Percentiles rank a stretch among this genome's conserved stretches.
These are phyloP conservation scores for Cytospora paraplurivora DNA, from an alignment of 2,329 filamentous ascomycete genomes.

Conservation along the genomic window DNA sequence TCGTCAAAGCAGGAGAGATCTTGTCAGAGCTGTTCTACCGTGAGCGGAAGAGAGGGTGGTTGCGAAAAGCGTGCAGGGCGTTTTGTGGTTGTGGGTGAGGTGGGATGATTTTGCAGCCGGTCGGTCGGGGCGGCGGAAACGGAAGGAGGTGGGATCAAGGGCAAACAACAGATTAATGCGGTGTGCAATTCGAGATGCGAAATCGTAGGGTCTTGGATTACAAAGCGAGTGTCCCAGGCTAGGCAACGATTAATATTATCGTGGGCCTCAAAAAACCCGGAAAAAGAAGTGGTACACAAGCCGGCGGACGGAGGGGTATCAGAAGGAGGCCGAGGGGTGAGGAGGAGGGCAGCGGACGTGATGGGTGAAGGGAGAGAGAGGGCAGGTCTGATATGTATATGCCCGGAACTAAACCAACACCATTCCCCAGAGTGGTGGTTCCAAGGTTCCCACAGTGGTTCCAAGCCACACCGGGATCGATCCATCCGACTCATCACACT, in stretches of 20 bases:
- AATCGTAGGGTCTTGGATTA: conserved; percentile 14
- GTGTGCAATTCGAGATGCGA: conserved; percentile 2
- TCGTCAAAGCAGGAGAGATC: conserved; percentile 9
- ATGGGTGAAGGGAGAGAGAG: conserved; percentile 4
- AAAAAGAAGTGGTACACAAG: not conserved
- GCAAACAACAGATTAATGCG: conserved; percentile 13
- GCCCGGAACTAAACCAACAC: conserved; percentile 7
- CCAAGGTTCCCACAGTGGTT: not conserved
- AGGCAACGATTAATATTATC: conserved; percentile 2
- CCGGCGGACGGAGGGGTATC: not conserved
- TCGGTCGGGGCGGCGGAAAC: not conserved
- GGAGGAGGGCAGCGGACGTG: conserved; percentile 4
- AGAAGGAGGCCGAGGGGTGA: not conserved
- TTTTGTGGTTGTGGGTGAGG: conserved; percentile 6
- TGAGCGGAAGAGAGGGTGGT: not conserved
- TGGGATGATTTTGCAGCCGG: not conserved
- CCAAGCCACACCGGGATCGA: conserved; percentile 6
- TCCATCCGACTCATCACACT: not conserved
- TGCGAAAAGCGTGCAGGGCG: not conserved
- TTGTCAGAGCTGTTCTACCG: not conserved
- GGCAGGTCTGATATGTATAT: conserved; percentile 24
- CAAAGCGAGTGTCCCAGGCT: conserved; percentile 25
- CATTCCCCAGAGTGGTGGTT: conserved; percentile 20
- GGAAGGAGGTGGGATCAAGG: conserved; percentile 3
- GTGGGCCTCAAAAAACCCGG: not conserved